Evolutionary conservation across 2,329 filamentous ascomycete genomes (phyloP), one percentile per base, ranked within the genome.

Genomic region (Claviceps sorghi): DNA sequence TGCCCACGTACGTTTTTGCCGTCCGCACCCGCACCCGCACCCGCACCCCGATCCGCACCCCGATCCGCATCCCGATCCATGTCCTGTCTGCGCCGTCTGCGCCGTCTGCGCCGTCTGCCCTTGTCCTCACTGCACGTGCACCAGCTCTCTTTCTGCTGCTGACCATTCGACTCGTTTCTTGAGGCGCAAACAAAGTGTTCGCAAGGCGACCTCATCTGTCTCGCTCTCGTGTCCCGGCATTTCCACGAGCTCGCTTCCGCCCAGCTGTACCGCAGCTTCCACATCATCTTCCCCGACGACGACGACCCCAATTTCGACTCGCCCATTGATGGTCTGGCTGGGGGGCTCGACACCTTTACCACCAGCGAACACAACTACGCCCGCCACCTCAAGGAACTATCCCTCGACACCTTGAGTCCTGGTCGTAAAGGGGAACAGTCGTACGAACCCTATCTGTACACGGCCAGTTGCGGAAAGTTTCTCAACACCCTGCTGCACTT

Each of bases 341-440:
- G 71, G 22, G 75, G 78, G 3, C 70, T 84, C 48, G 75, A 82
- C 52, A 82, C 80, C 4, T 76, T 84, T 51, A 76, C 74, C 32
- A 78, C 78, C 0, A 83, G 79, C 68, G 73, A 81, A 32, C 82
- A 82, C 65, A 71, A 83, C 63, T 83, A 83, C 65, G 77, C 77
- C 29, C 67, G 73, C 56, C 74, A 81, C 59, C 65, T 83, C 32
- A 72, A 71, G 55, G 72, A 77, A 52, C 66, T 84, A 40, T 72
- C 69, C 34, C 69, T 84, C 54, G 78, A 82, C 56, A 78, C 77
- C 1, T 64, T 76, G 29, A 75, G 70, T 55, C 67, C 70, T 10
- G 77, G 76, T 9, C 62, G 67, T 50, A 76, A 76, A 61, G 76
- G 72, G n/a, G 76, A 80, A 57, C 61, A 65, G 19, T 70, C 74